Conservation (phyloP, 495 filamentous ascomycete genomes). For the Rhypophila decipiens region DNA sequence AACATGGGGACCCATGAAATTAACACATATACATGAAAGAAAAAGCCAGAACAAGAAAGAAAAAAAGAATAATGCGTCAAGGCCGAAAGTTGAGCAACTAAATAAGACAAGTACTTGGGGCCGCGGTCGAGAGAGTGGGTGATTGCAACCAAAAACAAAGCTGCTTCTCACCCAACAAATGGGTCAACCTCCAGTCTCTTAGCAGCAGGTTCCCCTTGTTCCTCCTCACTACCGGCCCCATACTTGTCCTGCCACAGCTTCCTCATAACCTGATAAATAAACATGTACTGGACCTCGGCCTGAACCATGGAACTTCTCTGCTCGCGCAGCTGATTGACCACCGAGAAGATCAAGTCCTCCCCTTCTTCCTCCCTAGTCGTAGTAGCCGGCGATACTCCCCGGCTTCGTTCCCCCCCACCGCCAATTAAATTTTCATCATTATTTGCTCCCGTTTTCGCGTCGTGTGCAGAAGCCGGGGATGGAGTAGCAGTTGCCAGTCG, state of each 20-base stretch:
- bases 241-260: conserved; percentile 62
- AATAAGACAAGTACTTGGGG: too few species aligned
- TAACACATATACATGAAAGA: too few species aligned
- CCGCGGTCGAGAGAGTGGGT: too few species aligned
- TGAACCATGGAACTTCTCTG: conserved; percentile 98
- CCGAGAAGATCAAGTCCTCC: conserved; percentile 53
- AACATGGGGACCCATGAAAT: too few species aligned
- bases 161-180: conserved; percentile 16
- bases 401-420: background rate
- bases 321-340: conserved; percentile 75
- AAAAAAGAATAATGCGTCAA: too few species aligned
- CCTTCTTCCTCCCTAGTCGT: conserved; percentile 14
- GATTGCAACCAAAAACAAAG: too few species aligned
- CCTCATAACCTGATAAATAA: conserved; percentile 82
- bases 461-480: conserved; percentile 1
- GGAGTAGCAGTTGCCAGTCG: background rate
- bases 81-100: too few species aligned
- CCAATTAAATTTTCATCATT: too few species aligned
- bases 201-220: conserved; percentile 32
- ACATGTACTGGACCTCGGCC: conserved; percentile 74
- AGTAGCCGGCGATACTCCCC: background rate
- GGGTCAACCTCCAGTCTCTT: conserved; percentile 43
- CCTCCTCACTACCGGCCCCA: conserved; percentile 20
- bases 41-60: too few species aligned
- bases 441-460: conserved; percentile 15